phyloP scores from a whole-genome alignment of 352 stramenopile genomes.

The Pythium graminicola region DNA sequence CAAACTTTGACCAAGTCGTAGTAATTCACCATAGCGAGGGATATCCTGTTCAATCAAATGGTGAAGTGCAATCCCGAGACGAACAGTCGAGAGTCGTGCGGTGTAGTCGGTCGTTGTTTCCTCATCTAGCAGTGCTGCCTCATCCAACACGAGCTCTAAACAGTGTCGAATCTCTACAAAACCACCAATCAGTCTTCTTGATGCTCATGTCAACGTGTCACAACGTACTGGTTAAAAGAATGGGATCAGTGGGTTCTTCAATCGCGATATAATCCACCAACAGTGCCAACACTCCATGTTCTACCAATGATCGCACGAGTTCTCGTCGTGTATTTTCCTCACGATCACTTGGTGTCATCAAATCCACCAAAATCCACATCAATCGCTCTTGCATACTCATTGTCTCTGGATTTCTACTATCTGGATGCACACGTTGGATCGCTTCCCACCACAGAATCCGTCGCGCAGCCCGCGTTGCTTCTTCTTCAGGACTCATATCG shows the following conservation, averaged over 20 bases:
- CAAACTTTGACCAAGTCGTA: slow-evolving; percentile 40
- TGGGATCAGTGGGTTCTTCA: slow-evolving; percentile 27
- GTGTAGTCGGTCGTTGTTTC: neutral
- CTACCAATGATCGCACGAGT: slow-evolving; percentile 27
- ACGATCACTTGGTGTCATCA: slow-evolving; percentile 2
- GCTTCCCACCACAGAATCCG: slow-evolving; percentile 24
- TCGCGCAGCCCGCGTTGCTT: neutral
- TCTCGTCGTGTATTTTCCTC: slow-evolving; percentile 6
- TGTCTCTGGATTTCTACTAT: neutral
- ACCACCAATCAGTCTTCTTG: neutral
- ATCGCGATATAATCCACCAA: slow-evolving; percentile 33
- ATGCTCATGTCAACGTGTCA: too few species aligned
- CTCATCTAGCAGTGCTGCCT: slow-evolving; percentile 27
- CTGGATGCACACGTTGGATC: slow-evolving; percentile 8
- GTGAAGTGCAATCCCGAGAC: slow-evolving; percentile 30
- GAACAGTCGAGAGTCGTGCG: slow-evolving; percentile 26
- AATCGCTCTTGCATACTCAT: slow-evolving; percentile 4
- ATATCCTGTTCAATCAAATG: slow-evolving; percentile 33
- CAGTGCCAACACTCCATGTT: slow-evolving; percentile 24
- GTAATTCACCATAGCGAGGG: slow-evolving; percentile 38
- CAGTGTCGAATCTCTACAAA: slow-evolving; percentile 12
- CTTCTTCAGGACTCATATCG: neutral
- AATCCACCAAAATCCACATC: slow-evolving; percentile 12
- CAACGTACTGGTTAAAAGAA: slow-evolving; percentile 34
- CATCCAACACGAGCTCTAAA: slow-evolving; percentile 8